Evolutionary conservation across 495 filamentous ascomycete species (phyloP), one percentile per base, ranked within the genome.

Genomic region (Bacidia rubella): DNA sequence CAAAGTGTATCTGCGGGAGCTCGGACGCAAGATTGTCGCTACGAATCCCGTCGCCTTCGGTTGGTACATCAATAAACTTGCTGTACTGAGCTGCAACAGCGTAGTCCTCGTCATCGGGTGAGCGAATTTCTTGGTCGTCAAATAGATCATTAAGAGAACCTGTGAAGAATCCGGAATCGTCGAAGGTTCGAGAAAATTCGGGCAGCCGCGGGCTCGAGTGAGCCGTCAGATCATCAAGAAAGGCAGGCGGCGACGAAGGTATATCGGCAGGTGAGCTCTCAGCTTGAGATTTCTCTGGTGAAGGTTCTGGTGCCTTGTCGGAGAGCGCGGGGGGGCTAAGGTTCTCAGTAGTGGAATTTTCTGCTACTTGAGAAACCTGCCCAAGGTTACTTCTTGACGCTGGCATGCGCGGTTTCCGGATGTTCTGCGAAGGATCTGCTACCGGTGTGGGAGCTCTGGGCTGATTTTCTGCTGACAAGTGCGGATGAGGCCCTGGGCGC

Each of bases 111-210:
- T 63, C 56, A 40, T 65, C 54, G 23, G 56, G 43, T 17, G 68
- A 65, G 21, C 56, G 65, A 11, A 59, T 66, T 38, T 67, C 63
- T 15, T 74, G 67, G 15, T 77, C 75, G 48, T 75, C 69, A 29
- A 77, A 58, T 15, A 72, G 62, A 10, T 86, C 79, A 19, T 86
- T 80, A 12, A 86, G 62, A 0, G 75, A 74, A 5, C 78, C 83
- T 65, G 83, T 89, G 83, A 88, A 85, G 60, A 87, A 89, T 0
- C 85, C 85, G 10, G 84, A 89, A 62, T 93, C 86, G 62, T 92
- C 86, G 11, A 74, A 69, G 52, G 74, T 70, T 35, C 73, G 66
- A 5, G 71, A 68, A 68, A 86, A 72, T 9, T 75, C 69, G 9
- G 86, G 85, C 35, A 90, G 70, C 21, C 79, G 71, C 4, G 87